Evolutionary conservation across 106 monocot genomes (phyloP), one percentile per base, ranked within the genome.

Genomic region (Amphibolis antarctica): DNA sequence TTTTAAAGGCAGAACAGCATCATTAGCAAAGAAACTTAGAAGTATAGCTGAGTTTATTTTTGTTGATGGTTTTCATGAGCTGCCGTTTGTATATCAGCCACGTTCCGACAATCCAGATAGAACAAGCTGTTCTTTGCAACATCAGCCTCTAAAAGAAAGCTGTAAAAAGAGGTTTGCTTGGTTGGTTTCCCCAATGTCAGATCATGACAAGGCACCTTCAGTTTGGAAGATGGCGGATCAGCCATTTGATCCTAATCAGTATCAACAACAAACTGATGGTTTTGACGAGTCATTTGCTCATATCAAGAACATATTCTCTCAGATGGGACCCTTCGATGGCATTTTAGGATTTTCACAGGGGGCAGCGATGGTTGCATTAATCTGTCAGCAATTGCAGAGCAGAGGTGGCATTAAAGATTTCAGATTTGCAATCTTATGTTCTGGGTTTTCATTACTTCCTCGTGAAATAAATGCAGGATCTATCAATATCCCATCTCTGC

Each of bases 261-360:
- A 87, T 58, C 84, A 73, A 53, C 70, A 78, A 59, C 98, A 98
- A 69, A 79, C 82, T 1, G 71, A 60, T 57, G 98, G 98, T 25
- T 87, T 91, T 49, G 74, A 87, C 36, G 74, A 84, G 51, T 98
- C 98, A 1, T 88, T 75, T 46, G n/a, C 63, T 27, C 77, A 77
- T 72, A 66, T 98, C 5, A 77, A 79, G 50, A 43, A 60, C 25
- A 28, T 69, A 10, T 63, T 91, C 51, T 64, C 65, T 10, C 64
- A 63, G 19, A 71, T 58, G 48, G 91, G 98, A 1, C 82, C 80
- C 12, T 88, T 98, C 68, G 98, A 98, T 64, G 98, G 98, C 10
- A 71, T 98, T 44, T 78, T 98, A 28, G 98, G 98, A 36, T 98
- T 98, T 68, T 98, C 98, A 9, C 98, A 98, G 50, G 98, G 98